Conservation (phyloP, 352 stramenopile genomes). For the Pythium insidiosum region DNA sequence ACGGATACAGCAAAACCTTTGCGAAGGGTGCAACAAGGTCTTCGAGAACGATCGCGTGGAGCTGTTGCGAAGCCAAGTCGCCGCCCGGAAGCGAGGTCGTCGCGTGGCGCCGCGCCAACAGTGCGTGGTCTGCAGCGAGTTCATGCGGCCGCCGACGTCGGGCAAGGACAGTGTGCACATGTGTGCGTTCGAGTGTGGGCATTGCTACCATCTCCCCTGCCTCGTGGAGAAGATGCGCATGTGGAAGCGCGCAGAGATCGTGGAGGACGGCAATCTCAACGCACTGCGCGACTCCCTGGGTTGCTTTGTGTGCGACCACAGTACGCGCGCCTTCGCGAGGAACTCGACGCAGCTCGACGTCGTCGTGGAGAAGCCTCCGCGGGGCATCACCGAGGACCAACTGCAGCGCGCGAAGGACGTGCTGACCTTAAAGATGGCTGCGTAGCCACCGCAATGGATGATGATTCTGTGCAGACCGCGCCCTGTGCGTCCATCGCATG, state of each 20-base stretch:
- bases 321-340: slow-evolving; percentile 39
- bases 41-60: slow-evolving; percentile 73
- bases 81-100: slow-evolving; percentile 47
- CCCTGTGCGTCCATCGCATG: too few species aligned
- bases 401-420: slow-evolving; percentile 70
- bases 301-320: slow-evolving; percentile 83
- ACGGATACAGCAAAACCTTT: slow-evolving; percentile 68
- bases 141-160: slow-evolving; percentile 36
- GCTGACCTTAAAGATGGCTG: slow-evolving; percentile 16
- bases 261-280: slow-evolving; percentile 33
- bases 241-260: slow-evolving; percentile 63
- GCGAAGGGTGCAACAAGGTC: slow-evolving; percentile 61
- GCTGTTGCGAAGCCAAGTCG: slow-evolving; percentile 57
- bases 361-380: slow-evolving; percentile 19
- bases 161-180: slow-evolving; percentile 47
- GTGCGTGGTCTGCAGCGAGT: slow-evolving; percentile 59
- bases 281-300: slow-evolving; percentile 36
- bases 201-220: slow-evolving; percentile 74
- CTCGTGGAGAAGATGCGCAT: slow-evolving; percentile 84
- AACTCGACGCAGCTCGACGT: slow-evolving; percentile 29
- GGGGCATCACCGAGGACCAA: slow-evolving; percentile 61
- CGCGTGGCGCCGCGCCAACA: slow-evolving; percentile 45
- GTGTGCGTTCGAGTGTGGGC: slow-evolving; percentile 79
- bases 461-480: neutral
- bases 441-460: neutral